Base-by-base conservation (phyloP, 768 basidiomycete species). In the Baorangia bicolor region DNA sequence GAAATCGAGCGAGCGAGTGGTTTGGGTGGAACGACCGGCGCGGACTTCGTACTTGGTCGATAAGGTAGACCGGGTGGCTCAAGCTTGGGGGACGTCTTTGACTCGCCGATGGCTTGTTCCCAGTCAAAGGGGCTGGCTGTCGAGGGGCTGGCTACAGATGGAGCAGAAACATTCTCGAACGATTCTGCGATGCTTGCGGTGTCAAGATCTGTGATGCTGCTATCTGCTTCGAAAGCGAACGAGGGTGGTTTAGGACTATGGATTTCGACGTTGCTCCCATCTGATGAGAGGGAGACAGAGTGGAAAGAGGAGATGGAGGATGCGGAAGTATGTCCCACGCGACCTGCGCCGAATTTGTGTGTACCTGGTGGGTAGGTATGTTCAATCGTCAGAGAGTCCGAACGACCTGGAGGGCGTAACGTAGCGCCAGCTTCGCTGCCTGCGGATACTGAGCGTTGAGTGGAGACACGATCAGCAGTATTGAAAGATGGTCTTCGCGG, bases 221-320 rank as follows among this genome's bases (percentile, higher is more conserved):
- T 66, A 7, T 76, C 74, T 20, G 64, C 67, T 57, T 85, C 84
- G 16, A 78, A 65, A 13, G 80, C 77, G 61, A 76, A 78, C 1
- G 81, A 80, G 18, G 78, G 71, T 30, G 77, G 75, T 52, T 77
- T 73, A 42, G 76, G 44, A 48, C 49, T 58, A 14, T 48, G 59
- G 0, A 28, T 46, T 37, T 71, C 71, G 33, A 64, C 54, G 4
- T 62, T 69, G 37, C 69, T 73, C 73, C 75, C 68, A 58, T 86
- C 85, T 8, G 86, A 87, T 2, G 89, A 91, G 18, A 92, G 78
- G 2, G 90, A 92, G 25, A 92, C 87, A 3, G 90, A 90, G 62
- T 90, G 88, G 58, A 92, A 90, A 28, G 90, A 92, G 3, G 90
- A 91, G 37, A 90, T 80, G 45, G 90, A 92, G 2, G 88, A 88